phyloP scores from a whole-genome alignment of 495 filamentous ascomycete genomes.

The Cudoniella acicularis region DNA sequence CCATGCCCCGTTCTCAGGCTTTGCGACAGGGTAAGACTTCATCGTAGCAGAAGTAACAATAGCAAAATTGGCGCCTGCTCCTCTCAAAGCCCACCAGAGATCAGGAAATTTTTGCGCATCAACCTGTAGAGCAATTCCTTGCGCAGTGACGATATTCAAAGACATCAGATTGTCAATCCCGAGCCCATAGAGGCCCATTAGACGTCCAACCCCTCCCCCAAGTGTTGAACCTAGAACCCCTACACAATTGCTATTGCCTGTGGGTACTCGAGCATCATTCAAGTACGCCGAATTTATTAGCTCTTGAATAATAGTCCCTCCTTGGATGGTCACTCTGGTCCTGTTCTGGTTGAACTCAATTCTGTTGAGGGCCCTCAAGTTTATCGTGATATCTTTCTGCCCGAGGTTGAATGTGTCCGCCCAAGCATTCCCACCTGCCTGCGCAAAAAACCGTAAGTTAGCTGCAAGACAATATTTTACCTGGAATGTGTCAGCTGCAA shows the following conservation, averaged over 20 bases:
- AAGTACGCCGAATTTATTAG: background rate
- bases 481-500: too few relatives aligned
- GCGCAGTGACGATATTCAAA: conserved; percentile 45
- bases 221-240: conserved; percentile 57
- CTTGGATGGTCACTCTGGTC: background rate
- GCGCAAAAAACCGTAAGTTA: too few relatives aligned
- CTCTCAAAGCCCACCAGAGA: conserved; percentile 44
- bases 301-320: background rate
- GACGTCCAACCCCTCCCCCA: conserved; percentile 53
- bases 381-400: background rate
- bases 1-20: background rate
- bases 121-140: conserved; percentile 33
- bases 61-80: conserved; percentile 46
- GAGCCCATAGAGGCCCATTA: conserved; percentile 46
- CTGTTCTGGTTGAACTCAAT: background rate
- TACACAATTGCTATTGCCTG: conserved; percentile 34
- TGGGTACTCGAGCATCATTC: background rate
- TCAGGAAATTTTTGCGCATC: conserved; percentile 38
- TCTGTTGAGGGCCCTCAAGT: background rate
- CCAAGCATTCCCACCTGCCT: too few relatives aligned
- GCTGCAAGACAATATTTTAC: too few relatives aligned
- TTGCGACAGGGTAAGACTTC: background rate
- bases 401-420: too few relatives aligned
- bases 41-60: conserved; percentile 26
- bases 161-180: conserved; percentile 51